phyloP scores from a whole-genome alignment of 2,329 filamentous ascomycete species.

The Diplodia corticola region DNA sequence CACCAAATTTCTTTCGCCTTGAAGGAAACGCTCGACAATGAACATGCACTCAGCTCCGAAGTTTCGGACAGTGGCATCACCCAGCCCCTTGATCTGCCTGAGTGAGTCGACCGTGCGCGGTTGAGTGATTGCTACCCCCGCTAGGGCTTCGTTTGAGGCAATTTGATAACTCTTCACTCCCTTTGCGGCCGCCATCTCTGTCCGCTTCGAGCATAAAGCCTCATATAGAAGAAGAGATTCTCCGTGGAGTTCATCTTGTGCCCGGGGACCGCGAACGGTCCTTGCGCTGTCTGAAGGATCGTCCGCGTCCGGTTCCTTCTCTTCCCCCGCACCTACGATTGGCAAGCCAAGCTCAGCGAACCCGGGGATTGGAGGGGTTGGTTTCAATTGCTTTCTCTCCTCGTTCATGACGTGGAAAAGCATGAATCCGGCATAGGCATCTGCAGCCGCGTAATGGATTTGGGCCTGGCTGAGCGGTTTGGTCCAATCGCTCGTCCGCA shows the following conservation, averaged over 20 bases:
- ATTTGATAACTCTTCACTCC: neutral
- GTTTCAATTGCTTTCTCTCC: constrained; percentile 64
- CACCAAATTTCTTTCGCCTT: too few species aligned
- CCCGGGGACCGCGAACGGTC: too few species aligned
- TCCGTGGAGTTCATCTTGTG: neutral
- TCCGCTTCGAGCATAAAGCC: neutral
- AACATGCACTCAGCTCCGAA: neutral
- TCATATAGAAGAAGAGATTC: neutral
- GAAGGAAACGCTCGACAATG: neutral
- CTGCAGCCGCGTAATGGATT: constrained; percentile 73
- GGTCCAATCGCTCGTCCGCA: constrained; percentile 76
- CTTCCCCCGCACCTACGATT: neutral
- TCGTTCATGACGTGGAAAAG: constrained; percentile 72
- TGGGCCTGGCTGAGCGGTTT: constrained; percentile 62
- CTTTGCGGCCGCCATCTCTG: neutral
- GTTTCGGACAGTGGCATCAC: constrained; percentile 15
- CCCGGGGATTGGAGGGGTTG: constrained; percentile 69
- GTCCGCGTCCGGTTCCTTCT: constrained; percentile 19
- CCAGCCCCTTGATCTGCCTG: neutral
- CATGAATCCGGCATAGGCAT: constrained; percentile 80
- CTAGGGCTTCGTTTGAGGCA: neutral
- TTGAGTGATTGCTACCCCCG: neutral
- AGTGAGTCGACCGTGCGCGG: constrained; percentile 25
- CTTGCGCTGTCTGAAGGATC: neutral
- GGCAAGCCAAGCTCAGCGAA: constrained; percentile 65